Evolutionary conservation across 2,329 filamentous ascomycete species (phyloP).

Genomic region (Ophiostoma sp.): DNA sequence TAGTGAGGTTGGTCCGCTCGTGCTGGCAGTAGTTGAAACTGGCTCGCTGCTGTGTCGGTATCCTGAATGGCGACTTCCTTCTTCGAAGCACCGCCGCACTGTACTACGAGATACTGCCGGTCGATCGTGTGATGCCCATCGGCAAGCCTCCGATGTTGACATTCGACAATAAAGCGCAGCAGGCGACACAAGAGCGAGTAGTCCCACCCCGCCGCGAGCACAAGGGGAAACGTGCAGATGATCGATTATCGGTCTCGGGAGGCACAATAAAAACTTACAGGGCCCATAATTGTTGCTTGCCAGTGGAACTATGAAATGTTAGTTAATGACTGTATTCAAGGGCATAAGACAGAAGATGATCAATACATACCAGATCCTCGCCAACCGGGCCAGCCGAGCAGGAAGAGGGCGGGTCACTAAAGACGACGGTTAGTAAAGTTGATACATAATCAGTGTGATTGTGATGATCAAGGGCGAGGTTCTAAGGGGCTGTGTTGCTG

Average conservation of each 20-base stretch:
- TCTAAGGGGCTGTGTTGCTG: neutral
- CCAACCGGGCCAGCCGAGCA: slow-evolving; percentile 96
- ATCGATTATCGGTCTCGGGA: neutral
- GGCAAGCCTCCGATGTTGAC: neutral
- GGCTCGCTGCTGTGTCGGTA: neutral
- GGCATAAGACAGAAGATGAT: neutral
- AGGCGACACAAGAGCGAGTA: neutral
- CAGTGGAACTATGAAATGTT: slow-evolving; percentile 70
- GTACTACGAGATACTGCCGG: neutral
- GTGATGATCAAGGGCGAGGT: neutral
- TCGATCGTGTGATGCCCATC: neutral
- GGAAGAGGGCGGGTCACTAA: slow-evolving; percentile 92
- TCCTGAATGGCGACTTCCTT: neutral
- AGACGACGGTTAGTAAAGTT: slow-evolving; percentile 29
- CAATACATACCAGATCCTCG: slow-evolving; percentile 85
- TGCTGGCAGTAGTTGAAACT: neutral
- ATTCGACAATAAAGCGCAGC: neutral
- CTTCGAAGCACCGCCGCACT: neutral
- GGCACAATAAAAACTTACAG: slow-evolving; percentile 59
- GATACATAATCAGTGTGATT: neutral
- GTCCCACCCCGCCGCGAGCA: neutral
- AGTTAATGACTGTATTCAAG: slow-evolving; percentile 20
- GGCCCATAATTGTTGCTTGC: slow-evolving; percentile 99
- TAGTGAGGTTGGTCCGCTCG: neutral
- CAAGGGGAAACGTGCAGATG: neutral